Conservation (phyloP, 2,329 filamentous ascomycete species). For the Aspergillus carbonarius region DNA sequence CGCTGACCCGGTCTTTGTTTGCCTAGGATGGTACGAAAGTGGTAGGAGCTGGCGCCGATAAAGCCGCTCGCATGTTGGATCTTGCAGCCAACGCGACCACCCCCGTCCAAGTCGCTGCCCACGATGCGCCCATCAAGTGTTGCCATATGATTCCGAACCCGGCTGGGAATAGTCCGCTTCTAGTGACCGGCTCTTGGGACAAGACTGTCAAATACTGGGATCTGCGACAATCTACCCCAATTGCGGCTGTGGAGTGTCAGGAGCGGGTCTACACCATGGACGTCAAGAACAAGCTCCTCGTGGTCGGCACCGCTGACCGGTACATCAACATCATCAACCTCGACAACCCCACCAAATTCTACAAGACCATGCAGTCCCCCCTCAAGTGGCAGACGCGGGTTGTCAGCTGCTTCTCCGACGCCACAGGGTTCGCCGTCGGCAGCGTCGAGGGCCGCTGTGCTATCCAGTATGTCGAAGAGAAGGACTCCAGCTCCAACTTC, state of each 20-base stretch:
- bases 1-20: conserved; percentile 5
- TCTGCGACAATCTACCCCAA: conserved; percentile 48
- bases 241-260: conserved; percentile 48
- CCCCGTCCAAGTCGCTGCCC: conserved; percentile 71
- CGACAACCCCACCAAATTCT: conserved; percentile 82
- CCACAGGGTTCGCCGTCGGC: conserved; percentile 87
- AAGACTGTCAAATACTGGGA: conserved; percentile 60
- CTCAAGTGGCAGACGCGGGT: conserved; percentile 98
- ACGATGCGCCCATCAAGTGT: conserved; percentile 78
- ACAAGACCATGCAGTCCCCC: conserved; percentile 94
- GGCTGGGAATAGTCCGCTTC: conserved; percentile 61
- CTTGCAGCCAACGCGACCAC: conserved; percentile 59
- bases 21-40: conserved; percentile 86
- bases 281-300: conserved; percentile 80
- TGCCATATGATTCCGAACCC: conserved; percentile 74
- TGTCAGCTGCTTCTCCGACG: conserved; percentile 91
- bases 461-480: conserved; percentile 97
- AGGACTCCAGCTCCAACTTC: conserved; percentile 89
- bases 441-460: conserved; percentile 96
- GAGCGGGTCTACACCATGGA: conserved; percentile 81
- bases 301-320: conserved; percentile 88
- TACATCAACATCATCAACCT: conserved; percentile 96
- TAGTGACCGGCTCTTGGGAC: conserved; percentile 77
- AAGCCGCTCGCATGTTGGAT: conserved; percentile 85
- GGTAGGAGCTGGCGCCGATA: conserved; percentile 84